Evolutionary conservation across 768 basidiomycete genomes (phyloP), one percentile per base, ranked within the genome.

Genomic region (Serendipita sp.): DNA sequence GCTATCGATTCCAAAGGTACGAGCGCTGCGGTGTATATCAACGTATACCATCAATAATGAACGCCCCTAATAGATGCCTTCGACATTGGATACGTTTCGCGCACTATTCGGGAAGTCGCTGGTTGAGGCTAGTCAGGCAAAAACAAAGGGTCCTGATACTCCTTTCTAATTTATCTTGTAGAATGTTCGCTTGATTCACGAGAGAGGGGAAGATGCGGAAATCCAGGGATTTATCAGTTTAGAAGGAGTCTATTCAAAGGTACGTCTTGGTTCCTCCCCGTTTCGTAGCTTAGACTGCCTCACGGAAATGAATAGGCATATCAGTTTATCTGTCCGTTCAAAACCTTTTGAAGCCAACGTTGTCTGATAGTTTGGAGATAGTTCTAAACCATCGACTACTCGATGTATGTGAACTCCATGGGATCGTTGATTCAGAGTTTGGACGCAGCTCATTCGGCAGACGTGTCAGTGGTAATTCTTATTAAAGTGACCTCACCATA

Each of bases 171-270:
- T n/a, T 56, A 24, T 33, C 53, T 28, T 61, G 43, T 67, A 92
- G 89, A 80, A 84, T 67, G 79, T 87, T 5, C 85, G 91, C 65
- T 78, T 81, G 62, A 77, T 92, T 56, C 67, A 81, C 30, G 72
- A 77, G 1, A 69, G 67, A 34, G 76, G 72, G n/a, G 83, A 75
- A 7, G 73, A 76, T 16, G 72, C 86, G 68, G 79, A 71, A 45
- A 73, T 90, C 5, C 76, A 84, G 63, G 95, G 95, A 0, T 97
- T 98, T 70, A 82, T 96, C 62, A 88, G 90, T 69, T 76, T 91
- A 3, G 79, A 81, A 17, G 89, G 90, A 5, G 80, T 85, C 24
- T 73, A 77, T 65, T 84, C 88, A 22, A 91, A 86, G 76, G 92
- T 84, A 64, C 62, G 68, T 64, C 63, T 66, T 68, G 50, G 42